Conservation (phyloP, 2,329 filamentous ascomycete genomes). For the Trichoderma semiorbis region DNA sequence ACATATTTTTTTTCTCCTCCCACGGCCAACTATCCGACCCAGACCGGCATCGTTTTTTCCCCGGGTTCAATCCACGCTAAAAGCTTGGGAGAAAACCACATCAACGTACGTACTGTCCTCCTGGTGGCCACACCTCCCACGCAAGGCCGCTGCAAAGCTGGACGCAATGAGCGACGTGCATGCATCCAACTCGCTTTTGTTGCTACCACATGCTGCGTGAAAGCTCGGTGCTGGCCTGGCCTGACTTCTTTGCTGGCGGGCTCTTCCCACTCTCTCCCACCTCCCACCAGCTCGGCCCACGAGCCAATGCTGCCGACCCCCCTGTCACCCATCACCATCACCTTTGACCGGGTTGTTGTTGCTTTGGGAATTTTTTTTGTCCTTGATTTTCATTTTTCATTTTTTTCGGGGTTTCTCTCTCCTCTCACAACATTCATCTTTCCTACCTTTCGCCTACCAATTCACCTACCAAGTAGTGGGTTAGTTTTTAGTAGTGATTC, state of each 20-base stretch:
- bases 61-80: slow-evolving; percentile 14
- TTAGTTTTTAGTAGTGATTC: neutral
- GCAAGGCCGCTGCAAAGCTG: neutral
- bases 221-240: neutral
- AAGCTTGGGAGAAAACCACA: neutral
- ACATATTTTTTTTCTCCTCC: neutral
- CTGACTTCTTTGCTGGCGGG: neutral
- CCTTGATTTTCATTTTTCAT: neutral
- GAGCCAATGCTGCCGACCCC: neutral
- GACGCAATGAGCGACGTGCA: slow-evolving; percentile 18
- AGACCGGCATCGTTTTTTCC: neutral
- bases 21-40: neutral
- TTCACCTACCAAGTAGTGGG: neutral
- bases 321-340: neutral
- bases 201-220: slow-evolving; percentile 6
- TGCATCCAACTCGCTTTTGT: neutral
- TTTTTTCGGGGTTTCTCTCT: neutral
- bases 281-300: neutral
- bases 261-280: neutral
- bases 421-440: neutral
- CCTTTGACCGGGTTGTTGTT: neutral
- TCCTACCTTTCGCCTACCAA: neutral
- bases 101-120: neutral
- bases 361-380: neutral
- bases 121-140: slow-evolving; percentile 6